A percentile compares a stretch with the other conserved stretches of the same genome.
Evolutionary conservation across 2,329 filamentous ascomycete species (phyloP).

Genomic region (Penicillium aurantiogriseum): DNA sequence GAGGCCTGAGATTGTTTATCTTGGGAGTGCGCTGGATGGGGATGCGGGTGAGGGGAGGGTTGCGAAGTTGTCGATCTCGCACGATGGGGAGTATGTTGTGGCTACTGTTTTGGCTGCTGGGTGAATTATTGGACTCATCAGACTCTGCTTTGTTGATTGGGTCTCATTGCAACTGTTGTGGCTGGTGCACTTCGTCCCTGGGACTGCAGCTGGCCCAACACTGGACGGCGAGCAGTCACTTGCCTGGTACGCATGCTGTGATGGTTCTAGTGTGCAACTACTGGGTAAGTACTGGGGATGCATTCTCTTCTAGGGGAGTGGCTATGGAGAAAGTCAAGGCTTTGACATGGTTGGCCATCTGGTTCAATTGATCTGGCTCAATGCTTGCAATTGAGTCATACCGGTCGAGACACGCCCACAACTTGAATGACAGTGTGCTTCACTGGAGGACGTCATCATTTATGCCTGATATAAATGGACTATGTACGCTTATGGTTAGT

Average conservation of each 20-base stretch:
- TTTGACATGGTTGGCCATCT: not conserved
- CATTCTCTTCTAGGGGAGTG: not conserved
- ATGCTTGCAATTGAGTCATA: not conserved
- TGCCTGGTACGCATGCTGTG: not conserved
- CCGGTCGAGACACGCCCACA: not conserved
- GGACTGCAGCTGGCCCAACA: not conserved
- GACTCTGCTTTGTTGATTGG: not conserved
- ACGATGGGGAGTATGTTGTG: slow-evolving; percentile 77
- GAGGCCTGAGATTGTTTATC: slow-evolving; percentile 41
- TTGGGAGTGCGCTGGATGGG: slow-evolving; percentile 16
- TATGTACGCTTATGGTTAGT: not conserved
- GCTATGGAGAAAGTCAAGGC: not conserved
- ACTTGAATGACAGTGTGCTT: not conserved
- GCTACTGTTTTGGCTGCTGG: slow-evolving; percentile 44
- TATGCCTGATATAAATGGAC: not conserved
- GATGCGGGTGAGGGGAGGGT: slow-evolving; percentile 46
- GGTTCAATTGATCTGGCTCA: not conserved
- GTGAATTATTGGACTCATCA: slow-evolving; percentile 15
- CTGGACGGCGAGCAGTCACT: not conserved
- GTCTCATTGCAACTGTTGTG: not conserved
- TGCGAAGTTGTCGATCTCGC: slow-evolving; percentile 76
- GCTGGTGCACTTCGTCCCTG: not conserved
- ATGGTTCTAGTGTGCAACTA: not conserved
- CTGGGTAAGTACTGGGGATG: not conserved
- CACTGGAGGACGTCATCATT: not conserved